Evolutionary conservation across 345 rosid genomes (phyloP).

Genomic region (Eucalyptus leucophloia): DNA sequence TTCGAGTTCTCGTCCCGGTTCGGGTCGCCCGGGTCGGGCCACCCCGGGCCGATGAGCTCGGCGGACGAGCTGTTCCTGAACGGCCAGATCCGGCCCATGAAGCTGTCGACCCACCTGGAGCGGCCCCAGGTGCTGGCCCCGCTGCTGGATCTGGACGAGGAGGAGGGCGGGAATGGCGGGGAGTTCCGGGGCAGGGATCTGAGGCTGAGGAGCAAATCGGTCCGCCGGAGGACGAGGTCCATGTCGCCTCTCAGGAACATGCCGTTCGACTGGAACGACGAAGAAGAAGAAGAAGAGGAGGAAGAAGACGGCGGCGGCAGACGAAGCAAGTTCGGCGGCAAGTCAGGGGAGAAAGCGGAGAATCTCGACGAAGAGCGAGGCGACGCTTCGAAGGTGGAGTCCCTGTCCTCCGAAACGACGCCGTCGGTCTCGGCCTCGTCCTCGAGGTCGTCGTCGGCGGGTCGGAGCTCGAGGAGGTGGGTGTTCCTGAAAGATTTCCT

Average conservation of each 20-base stretch:
- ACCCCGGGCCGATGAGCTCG: slow-evolving; percentile 61
- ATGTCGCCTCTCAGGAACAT: slow-evolving; percentile 66
- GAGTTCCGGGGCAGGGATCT: slow-evolving; percentile 54
- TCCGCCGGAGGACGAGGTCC: slow-evolving; percentile 76
- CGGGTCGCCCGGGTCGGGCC: slow-evolving; percentile 26
- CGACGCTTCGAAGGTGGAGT: neutral
- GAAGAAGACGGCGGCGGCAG: neutral
- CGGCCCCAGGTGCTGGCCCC: slow-evolving; percentile 69
- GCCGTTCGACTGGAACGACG: slow-evolving; percentile 21
- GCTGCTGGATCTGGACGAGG: slow-evolving; percentile 54
- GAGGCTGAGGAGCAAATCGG: slow-evolving; percentile 52
- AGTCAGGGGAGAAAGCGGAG: neutral
- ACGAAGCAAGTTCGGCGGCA: neutral
- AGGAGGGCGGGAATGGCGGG: neutral
- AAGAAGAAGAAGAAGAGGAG: neutral
- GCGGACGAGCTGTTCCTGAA: slow-evolving; percentile 89
- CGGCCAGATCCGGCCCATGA: slow-evolving; percentile 94
- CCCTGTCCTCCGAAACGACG: neutral
- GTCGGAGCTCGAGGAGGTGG: slow-evolving; percentile 94
- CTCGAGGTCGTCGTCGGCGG: slow-evolving; percentile 81
- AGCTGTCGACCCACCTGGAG: slow-evolving; percentile 79
- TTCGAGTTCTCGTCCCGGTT: slow-evolving; percentile 76
- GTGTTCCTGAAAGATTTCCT: slow-evolving; percentile 80
- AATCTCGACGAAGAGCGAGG: neutral
- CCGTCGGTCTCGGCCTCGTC: slow-evolving; percentile 60